A percentile compares a stretch with the other conserved stretches of the same genome.
phyloP scores from a whole-genome alignment of 2,329 filamentous ascomycete species.

The Microcyclospora tardicrescens region DNA sequence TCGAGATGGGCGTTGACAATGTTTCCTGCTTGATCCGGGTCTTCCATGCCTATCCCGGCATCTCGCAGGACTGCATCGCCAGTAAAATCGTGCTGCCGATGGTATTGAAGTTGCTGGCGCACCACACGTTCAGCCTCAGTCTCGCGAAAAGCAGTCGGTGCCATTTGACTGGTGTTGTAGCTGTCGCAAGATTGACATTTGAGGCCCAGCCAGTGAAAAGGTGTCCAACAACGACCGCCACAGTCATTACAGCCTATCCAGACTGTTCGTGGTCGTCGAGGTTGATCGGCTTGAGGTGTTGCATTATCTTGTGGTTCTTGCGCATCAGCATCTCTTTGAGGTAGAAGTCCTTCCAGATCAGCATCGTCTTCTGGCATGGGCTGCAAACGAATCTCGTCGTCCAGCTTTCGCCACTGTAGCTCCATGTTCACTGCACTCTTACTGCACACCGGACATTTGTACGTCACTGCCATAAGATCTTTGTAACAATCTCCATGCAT shows the following conservation, averaged over 20 bases:
- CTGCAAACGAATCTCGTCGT: constrained; percentile 73
- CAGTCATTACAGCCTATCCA: constrained; percentile 92
- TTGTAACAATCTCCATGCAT: constrained; percentile 86
- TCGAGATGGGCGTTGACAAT: constrained; percentile 8
- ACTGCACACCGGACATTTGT: constrained; percentile 93
- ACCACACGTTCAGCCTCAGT: constrained; percentile 21
- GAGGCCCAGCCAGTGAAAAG: constrained; percentile 87
- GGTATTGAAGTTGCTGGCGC: constrained; percentile 15
- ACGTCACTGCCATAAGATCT: constrained; percentile 76
- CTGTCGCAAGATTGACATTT: constrained; percentile 58
- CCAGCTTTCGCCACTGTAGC: constrained; percentile 78
- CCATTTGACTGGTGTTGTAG: constrained; percentile 39
- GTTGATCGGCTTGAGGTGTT: constrained; percentile 52
- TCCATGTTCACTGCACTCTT: constrained; percentile 98
- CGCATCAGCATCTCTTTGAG: constrained; percentile 4
- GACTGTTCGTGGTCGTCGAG: constrained; percentile 45
- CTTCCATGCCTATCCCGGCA: constrained; percentile 17
- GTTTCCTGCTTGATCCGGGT: background rate
- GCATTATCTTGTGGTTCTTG: constrained; percentile 46
- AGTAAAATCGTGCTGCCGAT: constrained; percentile 23
- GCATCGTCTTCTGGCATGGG: constrained; percentile 60
- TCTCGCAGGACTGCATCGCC: constrained; percentile 22
- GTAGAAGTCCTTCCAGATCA: constrained; percentile 17
- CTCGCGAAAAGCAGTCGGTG: constrained; percentile 27
- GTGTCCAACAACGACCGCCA: constrained; percentile 69